A percentile compares a stretch with the other conserved stretches of the same genome.
phyloP scores from a whole-genome alignment of 108 stramenopile species.

The Nannochloropsis oceanica region DNA sequence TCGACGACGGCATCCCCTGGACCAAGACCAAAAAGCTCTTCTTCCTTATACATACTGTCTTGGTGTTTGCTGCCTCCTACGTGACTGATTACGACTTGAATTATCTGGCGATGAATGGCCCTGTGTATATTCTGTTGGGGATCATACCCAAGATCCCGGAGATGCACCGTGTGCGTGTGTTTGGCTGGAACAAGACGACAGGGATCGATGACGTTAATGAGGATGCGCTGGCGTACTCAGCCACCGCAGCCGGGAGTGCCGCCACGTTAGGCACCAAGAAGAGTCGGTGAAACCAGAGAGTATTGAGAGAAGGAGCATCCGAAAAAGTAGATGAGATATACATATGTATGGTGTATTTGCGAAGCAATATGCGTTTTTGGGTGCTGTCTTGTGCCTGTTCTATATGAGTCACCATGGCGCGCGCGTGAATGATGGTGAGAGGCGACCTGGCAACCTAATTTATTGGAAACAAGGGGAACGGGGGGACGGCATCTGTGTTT shows the following conservation, averaged over 20 bases:
- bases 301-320: too few relatives aligned
- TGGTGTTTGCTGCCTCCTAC: slow-evolving; percentile 23
- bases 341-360: too few relatives aligned
- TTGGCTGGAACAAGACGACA: slow-evolving; percentile 83
- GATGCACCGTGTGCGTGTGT: slow-evolving; percentile 87
- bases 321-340: too few relatives aligned
- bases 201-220: slow-evolving; percentile 66
- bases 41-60: slow-evolving; percentile 35
- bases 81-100: slow-evolving; percentile 25
- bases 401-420: too few relatives aligned
- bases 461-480: too few relatives aligned
- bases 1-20: slow-evolving; percentile 41
- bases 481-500: too few relatives aligned
- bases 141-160: slow-evolving; percentile 68
- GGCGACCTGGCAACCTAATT: too few relatives aligned
- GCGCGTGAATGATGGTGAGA: too few relatives aligned
- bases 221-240: not conserved
- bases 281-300: not conserved
- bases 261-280: not conserved
- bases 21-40: slow-evolving; percentile 39
- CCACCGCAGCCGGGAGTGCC: not conserved
- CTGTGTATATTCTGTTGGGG: slow-evolving; percentile 54
- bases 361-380: too few relatives aligned
- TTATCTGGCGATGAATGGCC: slow-evolving; percentile 50
- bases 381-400: too few relatives aligned